A percentile compares a stretch with the other conserved stretches of the same genome.
Conservation (phyloP, 495 filamentous ascomycete species). For the Xylaria intraflava region DNA sequence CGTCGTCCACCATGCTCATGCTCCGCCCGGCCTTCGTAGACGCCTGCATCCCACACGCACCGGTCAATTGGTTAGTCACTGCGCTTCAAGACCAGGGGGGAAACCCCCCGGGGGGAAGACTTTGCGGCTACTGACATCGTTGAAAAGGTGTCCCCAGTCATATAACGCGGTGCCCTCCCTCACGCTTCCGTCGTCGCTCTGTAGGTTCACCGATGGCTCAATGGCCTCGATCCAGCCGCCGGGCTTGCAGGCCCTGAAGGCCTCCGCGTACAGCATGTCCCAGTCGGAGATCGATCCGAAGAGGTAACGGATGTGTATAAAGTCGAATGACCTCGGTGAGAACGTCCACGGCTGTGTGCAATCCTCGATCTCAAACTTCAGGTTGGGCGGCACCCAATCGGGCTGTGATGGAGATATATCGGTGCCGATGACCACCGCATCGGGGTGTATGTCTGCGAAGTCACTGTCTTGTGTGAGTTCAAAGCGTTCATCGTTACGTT, state of each 20-base stretch:
- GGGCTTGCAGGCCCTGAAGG: slow-evolving; percentile 15
- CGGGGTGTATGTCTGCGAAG: slow-evolving; percentile 46
- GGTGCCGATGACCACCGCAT: slow-evolving; percentile 48
- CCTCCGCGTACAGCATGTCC: slow-evolving; percentile 31
- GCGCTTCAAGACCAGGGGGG: neutral
- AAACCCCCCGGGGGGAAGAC: neutral
- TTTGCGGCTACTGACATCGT: slow-evolving; percentile 7
- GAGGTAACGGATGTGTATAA: slow-evolving; percentile 55
- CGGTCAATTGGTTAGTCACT: neutral
- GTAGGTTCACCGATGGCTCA: slow-evolving; percentile 16
- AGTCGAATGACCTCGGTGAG: slow-evolving; percentile 51
- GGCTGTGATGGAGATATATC: slow-evolving; percentile 49
- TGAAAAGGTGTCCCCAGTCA: slow-evolving; percentile 17
- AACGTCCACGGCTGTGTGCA: slow-evolving; percentile 50
- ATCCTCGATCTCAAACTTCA: slow-evolving; percentile 53
- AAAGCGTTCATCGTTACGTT: neutral
- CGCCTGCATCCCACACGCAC: slow-evolving; percentile 1
- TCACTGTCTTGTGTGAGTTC: slow-evolving; percentile 29
- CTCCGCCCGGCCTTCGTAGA: slow-evolving; percentile 4
- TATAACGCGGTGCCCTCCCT: slow-evolving; percentile 11
- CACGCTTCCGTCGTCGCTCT: slow-evolving; percentile 24
- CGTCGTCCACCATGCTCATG: slow-evolving; percentile 19
- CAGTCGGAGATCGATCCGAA: slow-evolving; percentile 53
- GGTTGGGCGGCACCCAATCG: slow-evolving; percentile 45
- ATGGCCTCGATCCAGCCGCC: slow-evolving; percentile 25